These are phyloP conservation scores for Scheffersomyces spartinae DNA, from an alignment of 805 yeast species.

Conservation along the genomic window DNA sequence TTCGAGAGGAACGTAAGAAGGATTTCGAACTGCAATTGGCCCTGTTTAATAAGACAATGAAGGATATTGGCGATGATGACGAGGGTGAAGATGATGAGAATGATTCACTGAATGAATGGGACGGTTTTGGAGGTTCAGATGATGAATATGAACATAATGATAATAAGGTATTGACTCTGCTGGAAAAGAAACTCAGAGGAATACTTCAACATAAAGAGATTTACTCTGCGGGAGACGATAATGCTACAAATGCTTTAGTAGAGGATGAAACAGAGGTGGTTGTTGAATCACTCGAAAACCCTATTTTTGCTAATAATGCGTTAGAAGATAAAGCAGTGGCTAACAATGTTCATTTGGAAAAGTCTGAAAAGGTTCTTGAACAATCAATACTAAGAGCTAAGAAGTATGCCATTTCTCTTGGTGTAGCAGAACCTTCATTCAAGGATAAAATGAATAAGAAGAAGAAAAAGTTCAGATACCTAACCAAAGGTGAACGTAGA, in stretches of 20 bases:
- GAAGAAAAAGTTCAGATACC: constrained; percentile 81
- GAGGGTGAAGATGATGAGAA: constrained; percentile 8
- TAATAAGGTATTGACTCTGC: constrained; percentile 5
- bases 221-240: constrained; percentile 23
- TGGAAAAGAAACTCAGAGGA: constrained; percentile 16
- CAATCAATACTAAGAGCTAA: constrained; percentile 70
- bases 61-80: constrained; percentile 11
- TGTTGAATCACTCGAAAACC: constrained; percentile 42
- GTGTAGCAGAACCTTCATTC: constrained; percentile 32
- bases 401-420: constrained; percentile 61
- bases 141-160: constrained; percentile 8
- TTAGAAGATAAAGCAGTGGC: constrained; percentile 40
- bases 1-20: constrained; percentile 60
- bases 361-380: constrained; percentile 59
- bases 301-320: constrained; percentile 19
- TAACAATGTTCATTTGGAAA: constrained; percentile 60
- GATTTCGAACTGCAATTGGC: constrained; percentile 54
- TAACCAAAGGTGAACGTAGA: constrained; percentile 71
- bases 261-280: constrained; percentile 36
- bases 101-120: constrained; percentile 33
- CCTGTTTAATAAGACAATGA: constrained; percentile 38
- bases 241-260: constrained; percentile 10
- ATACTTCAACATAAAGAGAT: constrained; percentile 35
- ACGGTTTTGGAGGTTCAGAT: constrained; percentile 10
- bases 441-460: constrained; percentile 20